Evolutionary conservation across 129 eudicot genomes (phyloP), one percentile per base, ranked within the genome.

Genomic region (Erigeron canadensis): DNA sequence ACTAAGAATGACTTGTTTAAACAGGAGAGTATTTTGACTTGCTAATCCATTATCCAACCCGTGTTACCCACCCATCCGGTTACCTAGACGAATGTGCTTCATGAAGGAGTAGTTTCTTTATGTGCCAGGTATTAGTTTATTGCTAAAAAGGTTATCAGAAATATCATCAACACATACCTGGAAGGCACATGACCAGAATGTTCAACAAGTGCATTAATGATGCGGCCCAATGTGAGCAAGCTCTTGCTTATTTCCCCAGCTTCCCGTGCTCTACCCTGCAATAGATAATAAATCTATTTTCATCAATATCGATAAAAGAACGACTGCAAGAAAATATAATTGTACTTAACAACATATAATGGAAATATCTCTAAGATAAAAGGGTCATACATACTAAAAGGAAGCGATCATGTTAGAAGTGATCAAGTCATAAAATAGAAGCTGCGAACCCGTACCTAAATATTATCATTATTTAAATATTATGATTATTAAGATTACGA

Each of bases 161-260:
- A 46, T 71, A 42, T 56, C 12, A 81, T 44, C 17, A 40, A 42
- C 54, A 42, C 83, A 75, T 50, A 89, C 96, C 96, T 87, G 81
- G 87, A 90, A 59, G 97, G 97, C 75, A 87, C 66, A 66, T 90
- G 97, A 78, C 66, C 79, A 8, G 95, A 85, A 77, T 90, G 97
- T 57, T 90, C 97, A 78, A 90, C 97, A 59, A 90, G 82, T 74
- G 95, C 84, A 63, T 85, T 90, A 34, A 90, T 90, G 76, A 80
- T 86, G 64, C 97, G 91, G 18, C 97, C 97, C 77, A 90, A 81
- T 21, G 95, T 90, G 19, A 90, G 95, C 81, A 90, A 80, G 77
- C 97, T 90, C 83, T 87, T 90, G 81, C 87, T 90, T 76, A 90
- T 90, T 82, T 90, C 96, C 51, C 96, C 96, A 28, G 97, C 97